Conservation (phyloP, 2,329 filamentous ascomycete genomes). For the Venturia nashicola region DNA sequence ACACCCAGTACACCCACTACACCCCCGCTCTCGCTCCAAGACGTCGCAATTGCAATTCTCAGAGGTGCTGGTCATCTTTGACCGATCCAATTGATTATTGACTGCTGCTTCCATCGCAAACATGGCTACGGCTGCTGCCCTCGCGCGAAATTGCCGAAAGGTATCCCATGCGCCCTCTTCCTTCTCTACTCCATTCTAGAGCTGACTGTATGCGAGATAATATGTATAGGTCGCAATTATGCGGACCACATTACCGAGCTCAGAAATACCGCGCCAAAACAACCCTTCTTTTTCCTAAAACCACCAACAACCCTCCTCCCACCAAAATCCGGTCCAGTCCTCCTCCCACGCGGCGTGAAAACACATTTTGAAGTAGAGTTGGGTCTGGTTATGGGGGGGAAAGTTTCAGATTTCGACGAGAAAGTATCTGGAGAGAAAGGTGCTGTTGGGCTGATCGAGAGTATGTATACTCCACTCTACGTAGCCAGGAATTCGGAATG, state of each 20-base stretch:
- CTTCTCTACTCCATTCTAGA: neutral
- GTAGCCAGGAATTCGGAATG: neutral
- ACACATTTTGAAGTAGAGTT: conserved; percentile 95
- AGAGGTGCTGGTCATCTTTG: conserved; percentile 2
- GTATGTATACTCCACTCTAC: conserved; percentile 31
- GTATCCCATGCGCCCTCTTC: conserved; percentile 16
- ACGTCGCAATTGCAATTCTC: neutral
- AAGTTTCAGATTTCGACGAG: conserved; percentile 56
- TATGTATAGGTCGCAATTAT: conserved; percentile 95
- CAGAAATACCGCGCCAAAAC: conserved; percentile 74
- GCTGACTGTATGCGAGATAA: conserved; percentile 42
- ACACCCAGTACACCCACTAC: neutral
- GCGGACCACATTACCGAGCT: conserved; percentile 95
- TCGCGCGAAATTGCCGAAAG: conserved; percentile 35
- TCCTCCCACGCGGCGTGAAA: conserved; percentile 70
- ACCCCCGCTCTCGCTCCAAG: neutral
- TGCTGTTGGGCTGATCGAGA: conserved; percentile 72
- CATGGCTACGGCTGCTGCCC: conserved; percentile 14
- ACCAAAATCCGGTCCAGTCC: conserved; percentile 64
- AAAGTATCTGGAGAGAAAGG: conserved; percentile 54
- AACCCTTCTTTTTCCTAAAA: conserved; percentile 99
- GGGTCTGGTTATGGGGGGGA: conserved; percentile 76
- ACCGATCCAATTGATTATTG: neutral
- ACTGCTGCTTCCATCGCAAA: neutral
- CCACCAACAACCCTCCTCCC: conserved; percentile 75